Conservation (phyloP, 1,284 basidiomycete genomes). For the Microstroma glucosiphilum region DNA sequence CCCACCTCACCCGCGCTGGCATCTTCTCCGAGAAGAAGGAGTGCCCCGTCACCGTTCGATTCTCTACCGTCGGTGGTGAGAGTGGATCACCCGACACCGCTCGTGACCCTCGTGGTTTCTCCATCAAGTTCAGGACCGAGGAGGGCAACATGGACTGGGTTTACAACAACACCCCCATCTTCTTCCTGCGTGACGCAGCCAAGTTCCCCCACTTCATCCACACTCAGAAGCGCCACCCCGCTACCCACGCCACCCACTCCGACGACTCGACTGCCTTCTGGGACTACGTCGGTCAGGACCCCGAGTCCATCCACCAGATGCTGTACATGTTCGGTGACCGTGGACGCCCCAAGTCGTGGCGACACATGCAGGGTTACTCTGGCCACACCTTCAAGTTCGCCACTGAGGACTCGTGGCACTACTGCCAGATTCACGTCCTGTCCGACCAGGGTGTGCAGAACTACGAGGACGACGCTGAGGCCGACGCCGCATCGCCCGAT, state of each 20-base stretch:
- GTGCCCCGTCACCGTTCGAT: constrained; percentile 46
- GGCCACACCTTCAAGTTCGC: constrained; percentile 37
- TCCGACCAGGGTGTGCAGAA: constrained; percentile 32
- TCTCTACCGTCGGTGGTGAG: constrained; percentile 62
- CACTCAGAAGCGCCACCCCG: constrained; percentile 25
- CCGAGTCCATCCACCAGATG: constrained; percentile 31
- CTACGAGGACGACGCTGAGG: constrained; percentile 22
- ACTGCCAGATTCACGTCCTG: constrained; percentile 32
- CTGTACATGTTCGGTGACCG: constrained; percentile 29
- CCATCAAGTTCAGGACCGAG: constrained; percentile 34
- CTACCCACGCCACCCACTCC: constrained; percentile 21
- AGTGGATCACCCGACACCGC: constrained; percentile 54
- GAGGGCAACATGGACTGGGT: constrained; percentile 23
- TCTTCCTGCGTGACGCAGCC: constrained; percentile 32
- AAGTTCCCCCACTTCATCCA: constrained; percentile 36
- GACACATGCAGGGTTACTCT: constrained; percentile 33
- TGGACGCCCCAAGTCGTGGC: constrained; percentile 25
- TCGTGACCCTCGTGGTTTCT: constrained; percentile 33
- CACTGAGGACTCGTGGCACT: constrained; percentile 30
- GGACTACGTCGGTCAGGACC: constrained; percentile 30
- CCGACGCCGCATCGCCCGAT: constrained; percentile 25
- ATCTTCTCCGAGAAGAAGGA: constrained; percentile 21
- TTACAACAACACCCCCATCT: constrained; percentile 36
- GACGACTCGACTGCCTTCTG: constrained; percentile 28
- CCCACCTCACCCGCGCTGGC: constrained; percentile 22